Conservation (phyloP, 2,329 filamentous ascomycete genomes). For the Talaromyces sp. region DNA sequence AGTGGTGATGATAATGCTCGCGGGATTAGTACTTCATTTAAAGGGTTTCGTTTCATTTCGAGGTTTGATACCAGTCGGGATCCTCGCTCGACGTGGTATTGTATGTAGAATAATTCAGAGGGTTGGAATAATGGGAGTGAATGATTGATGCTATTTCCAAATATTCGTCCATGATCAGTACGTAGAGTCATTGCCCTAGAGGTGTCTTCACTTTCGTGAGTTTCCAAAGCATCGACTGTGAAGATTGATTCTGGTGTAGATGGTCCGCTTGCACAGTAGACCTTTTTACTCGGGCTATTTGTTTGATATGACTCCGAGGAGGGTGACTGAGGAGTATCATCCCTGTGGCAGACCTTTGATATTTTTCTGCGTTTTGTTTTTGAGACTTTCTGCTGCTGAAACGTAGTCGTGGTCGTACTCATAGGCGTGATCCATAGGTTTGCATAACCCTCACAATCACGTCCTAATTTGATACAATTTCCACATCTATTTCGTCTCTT, state of each 20-base stretch:
- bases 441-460: slow-evolving; percentile 35
- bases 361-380: slow-evolving; percentile 22
- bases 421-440: slow-evolving; percentile 34
- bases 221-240: neutral
- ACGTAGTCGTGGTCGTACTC: slow-evolving; percentile 28
- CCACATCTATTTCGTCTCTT: slow-evolving; percentile 21
- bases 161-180: neutral
- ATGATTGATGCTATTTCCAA: neutral
- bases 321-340: neutral
- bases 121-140: slow-evolving; percentile 4
- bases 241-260: neutral
- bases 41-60: slow-evolving; percentile 32
- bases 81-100: slow-evolving; percentile 33
- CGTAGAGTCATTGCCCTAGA: neutral
- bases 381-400: slow-evolving; percentile 19
- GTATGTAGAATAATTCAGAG: slow-evolving; percentile 32
- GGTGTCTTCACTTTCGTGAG: neutral
- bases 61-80: slow-evolving; percentile 34
- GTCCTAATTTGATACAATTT: slow-evolving; percentile 30
- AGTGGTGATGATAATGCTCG: slow-evolving; percentile 33
- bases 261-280: neutral
- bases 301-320: neutral
- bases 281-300: neutral
- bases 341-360: slow-evolving; percentile 10
- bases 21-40: slow-evolving; percentile 33